Percentiles rank a stretch among this genome's conserved stretches.
Conservation (phyloP, 1,284 basidiomycete species). For the Moesziomyces aphidis region DNA sequence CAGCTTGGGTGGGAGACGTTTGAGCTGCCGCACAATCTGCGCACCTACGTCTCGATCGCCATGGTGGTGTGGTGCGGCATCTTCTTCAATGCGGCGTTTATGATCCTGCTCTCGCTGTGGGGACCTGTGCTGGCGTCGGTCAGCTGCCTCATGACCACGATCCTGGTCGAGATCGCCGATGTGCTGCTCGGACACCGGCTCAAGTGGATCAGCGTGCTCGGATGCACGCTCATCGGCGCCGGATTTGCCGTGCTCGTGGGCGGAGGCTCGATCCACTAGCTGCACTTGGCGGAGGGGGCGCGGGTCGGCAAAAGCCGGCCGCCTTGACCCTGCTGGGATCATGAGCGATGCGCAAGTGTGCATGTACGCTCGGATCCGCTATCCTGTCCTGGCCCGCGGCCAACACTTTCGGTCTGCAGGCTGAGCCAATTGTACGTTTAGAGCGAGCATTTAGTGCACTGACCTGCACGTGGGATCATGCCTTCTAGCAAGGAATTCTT, state of each 20-base stretch:
- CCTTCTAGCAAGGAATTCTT: too few relatives aligned
- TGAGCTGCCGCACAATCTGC: slow-evolving; percentile 53
- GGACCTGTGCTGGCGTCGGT: slow-evolving; percentile 65
- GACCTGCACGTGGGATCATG: too few relatives aligned
- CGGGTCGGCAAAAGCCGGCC: too few relatives aligned
- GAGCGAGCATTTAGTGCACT: neutral
- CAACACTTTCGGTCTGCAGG: too few relatives aligned
- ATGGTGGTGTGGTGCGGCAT: slow-evolving; percentile 58
- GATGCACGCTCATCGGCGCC: slow-evolving; percentile 57
- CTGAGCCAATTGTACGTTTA: neutral
- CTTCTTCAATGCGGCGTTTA: slow-evolving; percentile 65
- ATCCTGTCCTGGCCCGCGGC: too few relatives aligned
- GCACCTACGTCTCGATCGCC: slow-evolving; percentile 37
- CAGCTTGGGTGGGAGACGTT: slow-evolving; percentile 55
- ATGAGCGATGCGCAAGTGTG: too few relatives aligned
- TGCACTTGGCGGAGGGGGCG: neutral
- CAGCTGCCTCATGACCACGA: slow-evolving; percentile 63
- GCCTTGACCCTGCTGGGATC: too few relatives aligned
- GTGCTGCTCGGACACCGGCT: slow-evolving; percentile 55
- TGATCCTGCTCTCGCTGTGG: slow-evolving; percentile 64
- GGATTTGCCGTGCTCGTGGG: slow-evolving; percentile 59
- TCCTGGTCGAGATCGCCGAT: slow-evolving; percentile 60
- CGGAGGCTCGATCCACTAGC: slow-evolving; percentile 32
- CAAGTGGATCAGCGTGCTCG: slow-evolving; percentile 55
- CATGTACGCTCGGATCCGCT: too few relatives aligned